These are phyloP conservation scores for Xylaria palmicola DNA, from an alignment of 495 filamentous ascomycete species.

Conservation along the genomic window DNA sequence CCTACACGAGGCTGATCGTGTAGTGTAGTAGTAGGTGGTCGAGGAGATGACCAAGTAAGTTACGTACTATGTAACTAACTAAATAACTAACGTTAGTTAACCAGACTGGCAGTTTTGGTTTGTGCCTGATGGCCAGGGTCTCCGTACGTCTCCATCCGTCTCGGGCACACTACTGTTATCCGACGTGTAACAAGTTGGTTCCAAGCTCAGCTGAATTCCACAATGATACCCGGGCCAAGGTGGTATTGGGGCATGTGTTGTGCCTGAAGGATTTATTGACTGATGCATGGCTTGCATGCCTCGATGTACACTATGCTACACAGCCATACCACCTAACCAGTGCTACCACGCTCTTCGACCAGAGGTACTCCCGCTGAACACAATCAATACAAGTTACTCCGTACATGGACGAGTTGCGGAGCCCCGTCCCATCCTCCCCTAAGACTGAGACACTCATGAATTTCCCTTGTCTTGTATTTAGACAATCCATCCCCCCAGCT, in stretches of 20 bases:
- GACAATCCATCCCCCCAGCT: constrained; percentile 7
- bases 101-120: background rate
- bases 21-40: too few relatives aligned
- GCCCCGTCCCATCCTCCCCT: constrained; percentile 1
- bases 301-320: background rate
- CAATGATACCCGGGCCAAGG: background rate
- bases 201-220: constrained; percentile 7
- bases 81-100: too few relatives aligned
- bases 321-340: background rate
- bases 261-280: constrained; percentile 11
- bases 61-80: too few relatives aligned
- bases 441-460: background rate
- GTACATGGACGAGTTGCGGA: constrained; percentile 3
- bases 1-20: too few relatives aligned
- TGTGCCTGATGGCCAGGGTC: background rate
- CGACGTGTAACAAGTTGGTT: background rate
- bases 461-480: constrained; percentile 12
- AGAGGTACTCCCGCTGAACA: background rate
- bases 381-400: background rate
- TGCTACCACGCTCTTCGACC: background rate
- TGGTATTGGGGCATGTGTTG: background rate
- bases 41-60: too few relatives aligned
- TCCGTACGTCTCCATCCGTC: background rate
- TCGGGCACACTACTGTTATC: background rate
- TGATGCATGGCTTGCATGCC: constrained; percentile 4